phyloP scores from a whole-genome alignment of 2,329 filamentous ascomycete genomes.

The Aspergillus eucalypticola region DNA sequence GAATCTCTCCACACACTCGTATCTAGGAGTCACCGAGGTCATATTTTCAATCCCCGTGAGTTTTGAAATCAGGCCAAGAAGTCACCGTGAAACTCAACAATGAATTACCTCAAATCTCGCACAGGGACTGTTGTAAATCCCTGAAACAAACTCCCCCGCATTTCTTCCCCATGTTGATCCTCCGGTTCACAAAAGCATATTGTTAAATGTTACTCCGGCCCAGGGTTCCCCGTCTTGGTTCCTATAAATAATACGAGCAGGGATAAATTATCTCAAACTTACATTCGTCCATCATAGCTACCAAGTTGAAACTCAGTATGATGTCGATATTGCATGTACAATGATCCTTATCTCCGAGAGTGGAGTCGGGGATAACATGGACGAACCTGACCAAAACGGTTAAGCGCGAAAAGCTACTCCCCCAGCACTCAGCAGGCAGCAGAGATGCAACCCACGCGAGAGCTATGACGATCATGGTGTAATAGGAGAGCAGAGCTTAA shows the following conservation, averaged over 20 bases:
- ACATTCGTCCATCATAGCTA: background rate
- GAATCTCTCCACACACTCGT: background rate
- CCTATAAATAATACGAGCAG: background rate
- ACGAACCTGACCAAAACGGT: background rate
- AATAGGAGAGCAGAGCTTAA: background rate
- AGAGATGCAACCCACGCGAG: background rate
- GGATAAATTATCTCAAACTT: background rate
- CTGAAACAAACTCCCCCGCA: background rate
- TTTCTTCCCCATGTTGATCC: background rate
- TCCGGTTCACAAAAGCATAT: background rate
- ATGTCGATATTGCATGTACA: background rate
- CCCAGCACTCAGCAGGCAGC: background rate
- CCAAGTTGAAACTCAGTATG: too few relatives aligned
- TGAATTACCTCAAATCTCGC: background rate
- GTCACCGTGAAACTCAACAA: background rate
- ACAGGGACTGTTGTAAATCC: background rate
- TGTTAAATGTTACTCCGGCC: background rate
- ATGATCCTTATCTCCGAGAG: background rate
- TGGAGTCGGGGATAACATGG: background rate
- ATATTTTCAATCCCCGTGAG: background rate
- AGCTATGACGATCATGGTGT: background rate
- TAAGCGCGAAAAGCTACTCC: background rate
- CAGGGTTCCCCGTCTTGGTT: too few relatives aligned
- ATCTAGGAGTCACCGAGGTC: background rate
- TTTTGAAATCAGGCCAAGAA: too few relatives aligned